Evolutionary conservation across 352 stramenopile species (phyloP), one percentile per base, ranked within the genome.

Genomic region (Pythium sukuiense): DNA sequence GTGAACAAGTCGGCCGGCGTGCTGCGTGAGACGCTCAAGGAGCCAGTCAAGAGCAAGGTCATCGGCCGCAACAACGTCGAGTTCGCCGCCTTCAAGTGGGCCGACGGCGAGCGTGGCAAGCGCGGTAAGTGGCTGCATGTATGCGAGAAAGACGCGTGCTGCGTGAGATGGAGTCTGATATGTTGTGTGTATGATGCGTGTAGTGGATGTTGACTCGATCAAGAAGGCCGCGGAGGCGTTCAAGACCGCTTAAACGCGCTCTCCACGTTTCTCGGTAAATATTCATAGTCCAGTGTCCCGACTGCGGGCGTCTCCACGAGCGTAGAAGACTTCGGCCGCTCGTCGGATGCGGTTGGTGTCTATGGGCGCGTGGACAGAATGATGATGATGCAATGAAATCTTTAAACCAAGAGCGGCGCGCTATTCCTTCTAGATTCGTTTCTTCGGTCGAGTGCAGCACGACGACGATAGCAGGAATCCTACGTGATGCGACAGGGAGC

Each of bases 11-110:
- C 81, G 69, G 87, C 87, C 35, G 61, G 55, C 62, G 77, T 93
- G 57, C 73, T 95, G 49, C 87, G 87, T 27, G 79, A 85, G 63
- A 70, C 82, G 53, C 74, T 93, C 50, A 95, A 95, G 83, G 87
- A 95, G 70, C 87, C 87, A n/a, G 69, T 93, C 58, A 95, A 95
- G 81, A 93, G 79, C 82, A 93, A 87, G 62, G 65, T 93, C 55
- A 48, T 81, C 39, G 62, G 80, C 45, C 85, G 87, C 57, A 88
- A 80, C 58, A 80, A 90, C 59, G 81, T 95, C 69, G 75, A 92
- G 71, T 93, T 93, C 64, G 87, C 85, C 45, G 81, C 79, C 70
- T 95, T 93, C 77, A 93, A 93, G 80, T 95, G 85, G 85, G 67
- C 81, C 55, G 82, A 92, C 55, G 87, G 83, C 68, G 85, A 95